Conservation (phyloP, 2,329 filamentous ascomycete species). For the Ceratocystis albifundus region DNA sequence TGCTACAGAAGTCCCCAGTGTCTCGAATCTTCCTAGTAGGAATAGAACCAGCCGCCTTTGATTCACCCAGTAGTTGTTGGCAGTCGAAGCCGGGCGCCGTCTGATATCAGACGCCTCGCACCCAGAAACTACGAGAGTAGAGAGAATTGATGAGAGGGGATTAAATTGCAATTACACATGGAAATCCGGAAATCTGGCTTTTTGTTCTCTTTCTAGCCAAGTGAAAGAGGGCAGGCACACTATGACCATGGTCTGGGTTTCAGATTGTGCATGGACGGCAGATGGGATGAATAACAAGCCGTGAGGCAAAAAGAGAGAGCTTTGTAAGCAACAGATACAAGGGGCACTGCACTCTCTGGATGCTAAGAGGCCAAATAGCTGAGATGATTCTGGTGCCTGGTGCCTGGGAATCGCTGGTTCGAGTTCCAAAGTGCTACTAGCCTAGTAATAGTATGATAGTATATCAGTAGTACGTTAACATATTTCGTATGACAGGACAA, state of each 20-base stretch:
- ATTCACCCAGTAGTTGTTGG: no score
- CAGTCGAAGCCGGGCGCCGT: neutral
- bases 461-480: no score
- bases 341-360: no score
- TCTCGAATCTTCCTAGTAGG: neutral
- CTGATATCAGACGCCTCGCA: neutral
- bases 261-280: slow-evolving; percentile 1
- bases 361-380: neutral
- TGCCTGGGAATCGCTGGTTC: neutral
- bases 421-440: neutral
- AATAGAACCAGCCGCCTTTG: neutral
- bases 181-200: neutral
- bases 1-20: neutral
- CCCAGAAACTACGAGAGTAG: neutral
- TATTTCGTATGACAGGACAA: no score
- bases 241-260: neutral
- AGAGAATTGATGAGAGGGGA: neutral
- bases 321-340: no score
- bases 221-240: neutral
- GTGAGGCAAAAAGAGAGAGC: neutral
- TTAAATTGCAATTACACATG: neutral
- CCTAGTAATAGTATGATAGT: no score
- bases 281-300: neutral
- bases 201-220: neutral
- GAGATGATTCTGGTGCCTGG: neutral